Evolutionary conservation across 352 stramenopile genomes (phyloP).

Genomic region (Plasmopara halstedii): DNA sequence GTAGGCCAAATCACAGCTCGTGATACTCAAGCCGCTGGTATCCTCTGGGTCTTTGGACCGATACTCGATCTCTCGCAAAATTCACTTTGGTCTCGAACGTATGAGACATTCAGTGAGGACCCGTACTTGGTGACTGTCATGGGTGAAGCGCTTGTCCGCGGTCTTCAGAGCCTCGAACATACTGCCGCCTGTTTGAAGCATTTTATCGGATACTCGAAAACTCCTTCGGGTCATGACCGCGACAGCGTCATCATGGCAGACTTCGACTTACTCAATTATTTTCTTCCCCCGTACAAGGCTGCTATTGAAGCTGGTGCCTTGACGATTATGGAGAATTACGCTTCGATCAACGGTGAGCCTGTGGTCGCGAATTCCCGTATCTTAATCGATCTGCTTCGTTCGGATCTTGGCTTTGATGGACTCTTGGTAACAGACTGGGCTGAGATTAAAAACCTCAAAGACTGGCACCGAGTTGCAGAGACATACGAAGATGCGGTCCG

Average conservation of each 20-base stretch:
- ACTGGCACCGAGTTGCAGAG: slow-evolving; percentile 43
- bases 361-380: slow-evolving; percentile 73
- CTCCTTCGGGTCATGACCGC: slow-evolving; percentile 65
- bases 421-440: slow-evolving; percentile 88
- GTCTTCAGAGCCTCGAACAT: slow-evolving; percentile 59
- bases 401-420: slow-evolving; percentile 72
- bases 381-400: slow-evolving; percentile 65
- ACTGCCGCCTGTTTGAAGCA: slow-evolving; percentile 83
- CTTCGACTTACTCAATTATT: slow-evolving; percentile 76
- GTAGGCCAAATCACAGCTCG: slow-evolving; percentile 60
- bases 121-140: slow-evolving; percentile 23
- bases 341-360: slow-evolving; percentile 86
- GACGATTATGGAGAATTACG: slow-evolving; percentile 91
- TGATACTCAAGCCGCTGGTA: slow-evolving; percentile 77
- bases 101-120: slow-evolving; percentile 91
- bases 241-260: slow-evolving; percentile 53
- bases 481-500: slow-evolving; percentile 39
- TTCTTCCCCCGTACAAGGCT: slow-evolving; percentile 69
- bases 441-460: slow-evolving; percentile 84
- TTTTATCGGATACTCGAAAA: slow-evolving; percentile 76
- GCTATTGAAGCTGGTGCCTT: slow-evolving; percentile 63
- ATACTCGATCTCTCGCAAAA: slow-evolving; percentile 79
- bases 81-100: slow-evolving; percentile 79
- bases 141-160: slow-evolving; percentile 37
- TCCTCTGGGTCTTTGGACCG: slow-evolving; percentile 85